Evolutionary conservation across 2,329 filamentous ascomycete genomes (phyloP), one percentile per base, ranked within the genome.

Genomic region (Cryoendolithus antarcticus): DNA sequence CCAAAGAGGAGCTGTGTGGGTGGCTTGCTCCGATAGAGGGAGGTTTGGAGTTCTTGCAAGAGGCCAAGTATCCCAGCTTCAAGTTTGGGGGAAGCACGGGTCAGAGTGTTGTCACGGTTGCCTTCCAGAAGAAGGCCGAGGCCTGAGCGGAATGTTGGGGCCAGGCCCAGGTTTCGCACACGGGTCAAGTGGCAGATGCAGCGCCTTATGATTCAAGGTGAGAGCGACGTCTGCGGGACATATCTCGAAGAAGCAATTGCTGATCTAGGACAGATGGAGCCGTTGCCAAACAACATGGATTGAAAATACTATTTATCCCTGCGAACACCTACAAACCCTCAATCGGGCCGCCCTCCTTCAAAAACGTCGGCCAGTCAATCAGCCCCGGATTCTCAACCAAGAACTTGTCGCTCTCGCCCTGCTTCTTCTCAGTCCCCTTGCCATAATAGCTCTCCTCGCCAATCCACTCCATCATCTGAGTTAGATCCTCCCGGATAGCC

Each of bases 21-120:
- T 96, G 89, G 86, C 91, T 96, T 57, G 76, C 72, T 37, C 48
- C 49, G 2, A 21, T 15, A 9, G 65, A 61, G 2, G 61, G 58
- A 36, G 51, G 56, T 4, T 69, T 93, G 49, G 65, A 67, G 44
- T 74, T 77, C 41, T 77, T 74, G 39, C 78, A 74, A 1, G 71
- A 74, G 49, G 77, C 94, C 39, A 74, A 80, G 54, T 96, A 96
- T 61, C 82, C 77, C 13, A 82, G 77, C 38, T 96, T 94, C 61
- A 81, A 76, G 41, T 98, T 95, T 65, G 89, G 86, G 0, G 89
- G 89, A 4, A 75, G 77, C 58, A 82, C 86, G 56, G 89, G 89
- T 2, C 84, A 91, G 66, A 86, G 83, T 2, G 86, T 96, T 31
- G 89, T 81, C 4, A 40, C 38, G 15, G 33, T 40, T 6, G 38